These are phyloP conservation scores for Penicillium sp. DNA, from an alignment of 2,329 filamentous ascomycete species.

Conservation along the genomic window DNA sequence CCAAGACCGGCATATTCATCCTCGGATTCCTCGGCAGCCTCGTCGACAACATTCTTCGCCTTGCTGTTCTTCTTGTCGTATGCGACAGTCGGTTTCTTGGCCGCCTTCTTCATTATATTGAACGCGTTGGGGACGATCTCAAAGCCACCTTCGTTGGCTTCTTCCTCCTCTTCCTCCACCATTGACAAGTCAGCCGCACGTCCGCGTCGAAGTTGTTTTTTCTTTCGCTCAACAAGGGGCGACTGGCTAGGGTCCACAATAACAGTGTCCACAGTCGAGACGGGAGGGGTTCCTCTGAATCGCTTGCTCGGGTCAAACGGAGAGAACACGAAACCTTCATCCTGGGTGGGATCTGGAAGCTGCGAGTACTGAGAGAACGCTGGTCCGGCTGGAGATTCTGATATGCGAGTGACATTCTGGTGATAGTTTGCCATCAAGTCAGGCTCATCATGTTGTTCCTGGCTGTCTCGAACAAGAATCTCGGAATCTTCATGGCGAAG, in stretches of 20 bases:
- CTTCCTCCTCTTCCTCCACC: constrained; percentile 38
- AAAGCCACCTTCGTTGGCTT: constrained; percentile 34
- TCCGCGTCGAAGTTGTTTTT: constrained; percentile 54
- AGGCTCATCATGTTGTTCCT: constrained; percentile 46
- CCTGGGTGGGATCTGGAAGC: constrained; percentile 75
- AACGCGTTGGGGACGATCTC: constrained; percentile 60
- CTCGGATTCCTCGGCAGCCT: constrained; percentile 95
- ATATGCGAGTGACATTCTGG: constrained; percentile 34
- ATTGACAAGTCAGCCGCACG: constrained; percentile 47
- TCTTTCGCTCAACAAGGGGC: constrained; percentile 63
- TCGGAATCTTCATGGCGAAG: constrained; percentile 64
- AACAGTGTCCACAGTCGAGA: constrained; percentile 71
- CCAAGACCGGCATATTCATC: constrained; percentile 96
- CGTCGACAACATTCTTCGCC: constrained; percentile 83
- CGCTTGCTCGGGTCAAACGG: constrained; percentile 68
- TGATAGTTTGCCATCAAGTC: constrained; percentile 47
- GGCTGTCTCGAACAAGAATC: constrained; percentile 60
- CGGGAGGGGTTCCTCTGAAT: constrained; percentile 63
- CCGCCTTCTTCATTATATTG: constrained; percentile 68
- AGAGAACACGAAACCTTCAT: constrained; percentile 71
- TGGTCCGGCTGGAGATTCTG: constrained; percentile 37
- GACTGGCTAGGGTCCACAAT: constrained; percentile 59
- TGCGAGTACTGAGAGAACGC: constrained; percentile 66
- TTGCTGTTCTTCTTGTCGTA: constrained; percentile 87
- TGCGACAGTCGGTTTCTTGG: constrained; percentile 55